These are phyloP conservation scores for Exophiala sideris DNA, from an alignment of 2,329 filamentous ascomycete genomes.

Conservation along the genomic window DNA sequence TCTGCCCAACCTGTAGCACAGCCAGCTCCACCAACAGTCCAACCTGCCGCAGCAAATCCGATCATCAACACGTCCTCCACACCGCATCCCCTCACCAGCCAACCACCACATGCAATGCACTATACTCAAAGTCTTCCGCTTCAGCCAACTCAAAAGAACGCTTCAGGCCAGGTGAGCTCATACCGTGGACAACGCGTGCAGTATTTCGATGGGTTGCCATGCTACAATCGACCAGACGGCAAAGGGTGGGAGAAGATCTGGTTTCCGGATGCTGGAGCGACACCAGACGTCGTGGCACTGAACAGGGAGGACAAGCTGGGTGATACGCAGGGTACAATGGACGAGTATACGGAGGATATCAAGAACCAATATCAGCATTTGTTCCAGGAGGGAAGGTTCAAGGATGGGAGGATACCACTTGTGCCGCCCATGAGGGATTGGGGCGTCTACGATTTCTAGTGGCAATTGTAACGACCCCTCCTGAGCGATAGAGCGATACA, in stretches of 20 bases:
- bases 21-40: slow-evolving; percentile 4
- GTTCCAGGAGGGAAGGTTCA: slow-evolving; percentile 64
- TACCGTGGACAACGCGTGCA: slow-evolving; percentile 64
- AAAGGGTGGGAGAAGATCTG: slow-evolving; percentile 64
- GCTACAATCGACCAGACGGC: slow-evolving; percentile 51
- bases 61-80: slow-evolving; percentile 20
- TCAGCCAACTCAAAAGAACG: slow-evolving; percentile 33
- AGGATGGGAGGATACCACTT: slow-evolving; percentile 67
- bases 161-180: slow-evolving; percentile 42
- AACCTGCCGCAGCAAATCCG: slow-evolving; percentile 1
- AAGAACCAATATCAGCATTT: slow-evolving; percentile 64
- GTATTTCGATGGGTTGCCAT: slow-evolving; percentile 48
- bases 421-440: slow-evolving; percentile 76
- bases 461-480: too few relatives aligned
- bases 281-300: slow-evolving; percentile 39
- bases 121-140: slow-evolving; percentile 33
- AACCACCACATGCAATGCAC: slow-evolving; percentile 20
- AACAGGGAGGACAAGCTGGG: slow-evolving; percentile 51
- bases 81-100: slow-evolving; percentile 23
- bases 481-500: too few relatives aligned
- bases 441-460: slow-evolving; percentile 67
- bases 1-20: slow-evolving; percentile 29
- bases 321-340: slow-evolving; percentile 31
- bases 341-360: slow-evolving; percentile 60
- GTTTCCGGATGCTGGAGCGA: slow-evolving; percentile 66